Evolutionary conservation across 2,329 filamentous ascomycete genomes (phyloP).

Genomic region (Aspergillus pseudoviridinutans): DNA sequence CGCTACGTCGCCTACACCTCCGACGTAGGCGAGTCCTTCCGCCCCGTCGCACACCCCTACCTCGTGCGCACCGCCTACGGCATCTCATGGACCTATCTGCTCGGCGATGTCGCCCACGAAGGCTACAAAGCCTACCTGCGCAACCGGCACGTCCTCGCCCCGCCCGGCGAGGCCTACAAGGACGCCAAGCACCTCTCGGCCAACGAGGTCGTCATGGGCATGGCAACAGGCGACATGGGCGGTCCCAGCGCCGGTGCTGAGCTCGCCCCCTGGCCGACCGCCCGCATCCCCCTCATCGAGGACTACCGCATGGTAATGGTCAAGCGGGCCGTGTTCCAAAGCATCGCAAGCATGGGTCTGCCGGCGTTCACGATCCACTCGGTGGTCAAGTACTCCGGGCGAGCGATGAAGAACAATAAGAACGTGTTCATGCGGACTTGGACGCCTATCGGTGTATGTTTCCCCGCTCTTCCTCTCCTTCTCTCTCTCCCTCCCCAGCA

Average conservation of each 20-base stretch:
- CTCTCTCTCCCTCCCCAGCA: neutral
- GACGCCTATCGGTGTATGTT: slow-evolving; percentile 82
- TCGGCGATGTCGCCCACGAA: slow-evolving; percentile 87
- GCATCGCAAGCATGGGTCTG: slow-evolving; percentile 85
- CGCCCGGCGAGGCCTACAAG: slow-evolving; percentile 52
- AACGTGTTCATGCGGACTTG: slow-evolving; percentile 74
- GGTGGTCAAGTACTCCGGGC: slow-evolving; percentile 83
- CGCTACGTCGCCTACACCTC: slow-evolving; percentile 96
- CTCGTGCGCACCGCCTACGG: slow-evolving; percentile 81
- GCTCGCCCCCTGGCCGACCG: slow-evolving; percentile 38
- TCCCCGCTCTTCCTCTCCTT: neutral
- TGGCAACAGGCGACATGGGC: slow-evolving; percentile 32
- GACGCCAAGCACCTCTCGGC: slow-evolving; percentile 33
- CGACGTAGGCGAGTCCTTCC: slow-evolving; percentile 94
- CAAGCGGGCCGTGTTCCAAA: slow-evolving; percentile 86
- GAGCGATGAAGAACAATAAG: slow-evolving; percentile 77
- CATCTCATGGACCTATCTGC: slow-evolving; percentile 86
- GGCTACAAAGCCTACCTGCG: slow-evolving; percentile 91
- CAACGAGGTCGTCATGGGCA: slow-evolving; percentile 30
- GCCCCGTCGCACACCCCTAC: slow-evolving; percentile 82
- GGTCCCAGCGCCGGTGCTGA: slow-evolving; percentile 15
- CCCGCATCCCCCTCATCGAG: slow-evolving; percentile 67
- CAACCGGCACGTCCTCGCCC: slow-evolving; percentile 73
- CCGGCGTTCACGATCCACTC: slow-evolving; percentile 93
- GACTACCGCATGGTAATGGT: slow-evolving; percentile 90